Percentiles rank a stretch among this genome's conserved stretches.
Evolutionary conservation across 495 filamentous ascomycete genomes (phyloP).

Genomic region (Cercophora newfieldiana): DNA sequence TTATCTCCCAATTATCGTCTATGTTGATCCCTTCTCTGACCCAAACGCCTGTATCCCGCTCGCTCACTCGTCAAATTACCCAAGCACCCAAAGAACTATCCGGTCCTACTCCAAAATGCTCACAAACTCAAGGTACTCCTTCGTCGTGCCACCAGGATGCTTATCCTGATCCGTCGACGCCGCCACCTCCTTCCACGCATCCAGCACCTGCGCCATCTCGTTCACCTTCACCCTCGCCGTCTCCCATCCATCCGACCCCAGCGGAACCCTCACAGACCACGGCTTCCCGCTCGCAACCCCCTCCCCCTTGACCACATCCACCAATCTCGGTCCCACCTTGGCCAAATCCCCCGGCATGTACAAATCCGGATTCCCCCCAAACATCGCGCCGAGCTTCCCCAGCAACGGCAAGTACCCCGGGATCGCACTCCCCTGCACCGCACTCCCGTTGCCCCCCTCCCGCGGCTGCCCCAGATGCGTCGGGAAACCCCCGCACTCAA

Average conservation of each 20-base stretch:
- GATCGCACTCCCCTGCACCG: not conserved
- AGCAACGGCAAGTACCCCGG: slow-evolving; percentile 21
- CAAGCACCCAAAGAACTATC: not conserved
- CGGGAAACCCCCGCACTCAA: slow-evolving; percentile 31
- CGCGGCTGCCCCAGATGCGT: slow-evolving; percentile 31
- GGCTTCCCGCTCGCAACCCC: slow-evolving; percentile 24
- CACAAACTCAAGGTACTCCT: slow-evolving; percentile 14
- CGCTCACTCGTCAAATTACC: not conserved
- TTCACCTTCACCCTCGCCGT: slow-evolving; percentile 21
- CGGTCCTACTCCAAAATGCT: slow-evolving; percentile 18
- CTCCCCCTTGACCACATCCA: slow-evolving; percentile 35
- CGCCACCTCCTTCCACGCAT: slow-evolving; percentile 24
- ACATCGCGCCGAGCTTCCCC: slow-evolving; percentile 21
- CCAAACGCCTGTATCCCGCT: not conserved
- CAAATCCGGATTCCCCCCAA: slow-evolving; percentile 18
- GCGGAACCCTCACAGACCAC: slow-evolving; percentile 25
- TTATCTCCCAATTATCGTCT: not conserved
- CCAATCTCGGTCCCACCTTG: slow-evolving; percentile 34
- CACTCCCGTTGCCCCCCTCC: not conserved
- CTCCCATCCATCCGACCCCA: slow-evolving; percentile 27
- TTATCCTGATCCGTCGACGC: slow-evolving; percentile 27
- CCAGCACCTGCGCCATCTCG: slow-evolving; percentile 22
- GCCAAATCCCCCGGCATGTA: slow-evolving; percentile 37
- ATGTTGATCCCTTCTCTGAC: not conserved
- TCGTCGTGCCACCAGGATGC: slow-evolving; percentile 7